Evolutionary conservation across 345 rosid species (phyloP).

Genomic region (Aegle marmelos): DNA sequence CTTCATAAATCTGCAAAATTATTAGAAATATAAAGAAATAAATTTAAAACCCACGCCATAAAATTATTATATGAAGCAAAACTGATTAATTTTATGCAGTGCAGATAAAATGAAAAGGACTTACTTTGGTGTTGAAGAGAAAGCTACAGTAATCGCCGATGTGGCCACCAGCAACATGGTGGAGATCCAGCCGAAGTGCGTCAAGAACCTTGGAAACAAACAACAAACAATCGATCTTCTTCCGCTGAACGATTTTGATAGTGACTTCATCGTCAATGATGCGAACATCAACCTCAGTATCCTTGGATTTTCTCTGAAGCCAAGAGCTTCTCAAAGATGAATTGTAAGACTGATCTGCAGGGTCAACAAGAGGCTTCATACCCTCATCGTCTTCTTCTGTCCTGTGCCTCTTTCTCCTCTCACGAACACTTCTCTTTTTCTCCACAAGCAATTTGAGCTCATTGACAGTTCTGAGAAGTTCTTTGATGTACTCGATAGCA

Average conservation of each 20-base stretch:
- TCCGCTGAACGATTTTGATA: constrained; percentile 73
- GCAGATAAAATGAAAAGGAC: not conserved
- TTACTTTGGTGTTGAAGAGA: constrained; percentile 79
- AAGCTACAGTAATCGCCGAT: constrained; percentile 79
- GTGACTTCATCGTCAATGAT: constrained; percentile 83
- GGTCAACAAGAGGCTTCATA: constrained; percentile 40
- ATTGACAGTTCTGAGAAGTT: constrained; percentile 57
- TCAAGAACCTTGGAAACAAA: constrained; percentile 70
- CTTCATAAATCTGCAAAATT: constrained; percentile 36
- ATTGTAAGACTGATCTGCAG: constrained; percentile 44
- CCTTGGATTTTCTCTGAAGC: constrained; percentile 87
- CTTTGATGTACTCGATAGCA: constrained; percentile 75
- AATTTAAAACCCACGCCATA: not conserved
- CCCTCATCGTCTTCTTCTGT: constrained; percentile 48
- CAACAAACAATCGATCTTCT: constrained; percentile 78
- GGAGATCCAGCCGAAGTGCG: constrained; percentile 76
- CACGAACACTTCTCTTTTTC: constrained; percentile 62
- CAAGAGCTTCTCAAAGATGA: constrained; percentile 72
- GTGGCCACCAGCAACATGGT: constrained; percentile 88
- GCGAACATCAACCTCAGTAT: constrained; percentile 81
- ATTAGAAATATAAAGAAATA: not conserved
- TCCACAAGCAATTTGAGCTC: constrained; percentile 80
- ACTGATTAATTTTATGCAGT: not conserved
- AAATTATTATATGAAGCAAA: not conserved
- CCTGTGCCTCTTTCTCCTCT: constrained; percentile 44